Evolutionary conservation across 495 filamentous ascomycete genomes (phyloP).

Genomic region (Trichodelitschia bisporula): DNA sequence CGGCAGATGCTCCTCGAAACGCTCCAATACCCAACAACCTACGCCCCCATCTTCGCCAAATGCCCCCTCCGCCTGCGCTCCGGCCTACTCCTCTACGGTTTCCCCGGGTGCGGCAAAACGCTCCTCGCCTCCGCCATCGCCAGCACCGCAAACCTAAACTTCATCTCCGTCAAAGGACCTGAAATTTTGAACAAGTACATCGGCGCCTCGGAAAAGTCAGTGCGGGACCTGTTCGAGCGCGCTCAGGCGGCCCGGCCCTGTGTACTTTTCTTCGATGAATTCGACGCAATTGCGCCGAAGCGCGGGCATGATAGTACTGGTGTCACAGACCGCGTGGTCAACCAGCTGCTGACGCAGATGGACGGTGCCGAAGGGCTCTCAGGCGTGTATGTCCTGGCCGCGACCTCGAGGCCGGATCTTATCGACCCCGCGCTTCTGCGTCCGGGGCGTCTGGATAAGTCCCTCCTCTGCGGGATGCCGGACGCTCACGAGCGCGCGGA

Average conservation of each 20-base stretch:
- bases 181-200: slow-evolving; percentile 99
- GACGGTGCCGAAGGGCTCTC: slow-evolving; percentile 87
- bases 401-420: slow-evolving; percentile 71
- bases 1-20: slow-evolving; percentile 78
- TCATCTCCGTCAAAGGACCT: slow-evolving; percentile 92
- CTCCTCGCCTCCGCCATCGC: slow-evolving; percentile 81
- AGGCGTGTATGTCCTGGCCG: slow-evolving; percentile 88
- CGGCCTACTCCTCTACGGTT: slow-evolving; percentile 79
- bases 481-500: slow-evolving; percentile 53
- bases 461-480: slow-evolving; percentile 71
- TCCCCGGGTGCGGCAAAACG: slow-evolving; percentile 90
- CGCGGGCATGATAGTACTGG: slow-evolving; percentile 90
- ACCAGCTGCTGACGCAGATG: slow-evolving; percentile 96
- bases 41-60: slow-evolving; percentile 90
- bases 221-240: slow-evolving; percentile 82
- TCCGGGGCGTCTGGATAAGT: slow-evolving; percentile 80
- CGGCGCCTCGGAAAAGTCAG: slow-evolving; percentile 80
- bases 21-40: slow-evolving; percentile 88
- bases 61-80: slow-evolving; percentile 84
- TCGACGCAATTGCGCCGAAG: slow-evolving; percentile 92
- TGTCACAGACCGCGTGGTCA: slow-evolving; percentile 94
- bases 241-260: slow-evolving; percentile 76
- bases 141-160: slow-evolving; percentile 88
- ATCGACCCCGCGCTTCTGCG: slow-evolving; percentile 84
- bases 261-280: slow-evolving; percentile 94